Evolutionary conservation across 1,284 basidiomycete genomes (phyloP).

Genomic region (Phellinidium pouzarii): DNA sequence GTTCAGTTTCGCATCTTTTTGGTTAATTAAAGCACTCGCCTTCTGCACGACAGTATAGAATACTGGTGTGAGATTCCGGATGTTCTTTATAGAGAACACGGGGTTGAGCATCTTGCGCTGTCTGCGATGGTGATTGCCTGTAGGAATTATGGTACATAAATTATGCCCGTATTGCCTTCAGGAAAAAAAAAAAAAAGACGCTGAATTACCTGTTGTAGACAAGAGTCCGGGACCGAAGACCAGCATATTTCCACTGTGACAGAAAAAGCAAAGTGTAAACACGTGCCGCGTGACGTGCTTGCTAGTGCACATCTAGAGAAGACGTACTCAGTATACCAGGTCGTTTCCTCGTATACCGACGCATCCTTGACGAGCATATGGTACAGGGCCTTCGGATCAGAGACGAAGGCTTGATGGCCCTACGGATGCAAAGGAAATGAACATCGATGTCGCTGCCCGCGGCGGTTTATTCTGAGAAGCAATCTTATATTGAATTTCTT

Average conservation of each 20-base stretch:
- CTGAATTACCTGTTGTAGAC: slow-evolving; percentile 13
- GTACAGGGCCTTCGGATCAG: slow-evolving; percentile 19
- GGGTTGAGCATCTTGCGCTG: slow-evolving; percentile 21
- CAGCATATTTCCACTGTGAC: slow-evolving; percentile 15
- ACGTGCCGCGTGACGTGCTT: not conserved
- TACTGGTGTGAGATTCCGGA: slow-evolving; percentile 18
- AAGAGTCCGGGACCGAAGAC: slow-evolving; percentile 19
- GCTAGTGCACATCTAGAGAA: not conserved
- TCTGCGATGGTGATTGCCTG: slow-evolving; percentile 18
- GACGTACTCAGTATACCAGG: slow-evolving; percentile 18
- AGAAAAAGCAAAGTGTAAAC: not conserved
- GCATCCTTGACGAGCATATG: slow-evolving; percentile 19
- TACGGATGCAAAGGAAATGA: not conserved
- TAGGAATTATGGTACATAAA: not conserved
- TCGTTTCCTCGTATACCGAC: slow-evolving; percentile 17
- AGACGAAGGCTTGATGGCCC: slow-evolving; percentile 19
- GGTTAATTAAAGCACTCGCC: slow-evolving; percentile 7
- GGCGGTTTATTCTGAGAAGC: not conserved
- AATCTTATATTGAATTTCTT: not conserved
- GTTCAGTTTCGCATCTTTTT: not conserved
- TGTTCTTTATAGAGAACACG: slow-evolving; percentile 19
- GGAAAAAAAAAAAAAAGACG: not conserved
- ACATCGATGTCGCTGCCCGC: not conserved
- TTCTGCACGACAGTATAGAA: slow-evolving; percentile 16
- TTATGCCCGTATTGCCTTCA: not conserved